Evolutionary conservation across 495 filamentous ascomycete genomes (phyloP), one percentile per base, ranked within the genome.

Genomic region (Xylaria grammica): DNA sequence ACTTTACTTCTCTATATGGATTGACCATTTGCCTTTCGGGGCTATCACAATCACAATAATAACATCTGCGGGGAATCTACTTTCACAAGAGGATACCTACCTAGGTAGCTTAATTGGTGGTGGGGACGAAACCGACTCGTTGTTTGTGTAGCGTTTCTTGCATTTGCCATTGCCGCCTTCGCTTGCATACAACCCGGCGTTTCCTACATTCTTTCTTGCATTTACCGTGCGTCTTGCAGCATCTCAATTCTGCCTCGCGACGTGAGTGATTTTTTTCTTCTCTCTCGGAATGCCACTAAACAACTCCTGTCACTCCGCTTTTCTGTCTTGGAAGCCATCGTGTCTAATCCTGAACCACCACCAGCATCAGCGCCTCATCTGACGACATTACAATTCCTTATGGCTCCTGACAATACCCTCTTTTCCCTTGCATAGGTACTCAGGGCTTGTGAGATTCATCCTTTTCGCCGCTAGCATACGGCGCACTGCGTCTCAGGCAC

Each of bases 401-500:
- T 79, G 77, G 71, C 74, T 63, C 60, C 69, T 68, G 40, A 70
- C 77, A 71, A 78, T 74, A 75, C 74, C 75, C 67, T 63, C 56
- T 19, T 36, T 63, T 68, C 63, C 53, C 5, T 60, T 53, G 42
- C 22, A 32, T 49, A 62, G 20, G 24, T 59, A 51, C 45, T 34
- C n/a, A 32, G 20, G 64, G 63, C 67, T 42, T 52, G 58, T 63
- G 74, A 73, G 65, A 62, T 69, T 64, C 42, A 46, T 72, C 75
- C 65, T 65, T 49, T 29, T 7, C 50, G 48, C 59, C 58, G 58
- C 57, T 60, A 38, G 46, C 15, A 68, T 68, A 64, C 64, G 65
- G 58, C 60, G 67, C 60, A 11, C 52, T 56, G 38, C 27, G 4
- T 40, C 32, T 45, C 40, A 19, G 26, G 29, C 5, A 27, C 51